These are phyloP conservation scores for Breviolum minutum DNA, from an alignment of 73 alveolate genomes.

Conservation along the genomic window DNA sequence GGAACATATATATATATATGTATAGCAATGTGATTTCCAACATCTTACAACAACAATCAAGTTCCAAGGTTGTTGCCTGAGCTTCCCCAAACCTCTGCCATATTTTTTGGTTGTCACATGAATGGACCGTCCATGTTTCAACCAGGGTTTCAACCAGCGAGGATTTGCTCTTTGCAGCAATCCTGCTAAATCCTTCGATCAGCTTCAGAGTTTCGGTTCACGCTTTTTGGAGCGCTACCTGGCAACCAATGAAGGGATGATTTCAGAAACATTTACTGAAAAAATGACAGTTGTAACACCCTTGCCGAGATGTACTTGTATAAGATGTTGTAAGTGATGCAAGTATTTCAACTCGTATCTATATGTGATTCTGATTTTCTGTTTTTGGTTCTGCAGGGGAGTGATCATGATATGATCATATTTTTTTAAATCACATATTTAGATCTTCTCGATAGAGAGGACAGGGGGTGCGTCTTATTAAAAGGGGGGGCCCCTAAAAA, in stretches of 20 bases:
- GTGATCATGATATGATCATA: not conserved
- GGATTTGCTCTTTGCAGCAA: slow-evolving; percentile 93
- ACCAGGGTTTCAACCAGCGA: not conserved
- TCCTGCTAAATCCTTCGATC: slow-evolving; percentile 68
- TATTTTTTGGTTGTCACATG: not conserved
- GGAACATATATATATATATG: too few species aligned
- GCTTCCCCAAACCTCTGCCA: not conserved
- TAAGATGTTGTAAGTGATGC: not conserved
- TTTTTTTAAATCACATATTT: too few species aligned
- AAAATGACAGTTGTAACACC: not conserved
- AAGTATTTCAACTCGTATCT: not conserved
- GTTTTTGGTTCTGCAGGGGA: not conserved
- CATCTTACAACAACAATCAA: too few species aligned
- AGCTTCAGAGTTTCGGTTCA: slow-evolving; percentile 72
- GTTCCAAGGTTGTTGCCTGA: not conserved
- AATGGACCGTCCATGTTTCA: not conserved
- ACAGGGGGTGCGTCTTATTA: too few species aligned
- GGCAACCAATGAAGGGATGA: not conserved
- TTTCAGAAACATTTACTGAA: not conserved
- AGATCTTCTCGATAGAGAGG: too few species aligned
- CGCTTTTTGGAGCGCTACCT: slow-evolving; percentile 54
- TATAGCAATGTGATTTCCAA: too few species aligned
- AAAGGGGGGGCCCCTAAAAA: too few species aligned
- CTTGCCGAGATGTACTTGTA: too few species aligned
- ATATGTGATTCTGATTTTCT: not conserved